Evolutionary conservation across 441 rosid species (phyloP).

Genomic region (Adansonia gregorii): DNA sequence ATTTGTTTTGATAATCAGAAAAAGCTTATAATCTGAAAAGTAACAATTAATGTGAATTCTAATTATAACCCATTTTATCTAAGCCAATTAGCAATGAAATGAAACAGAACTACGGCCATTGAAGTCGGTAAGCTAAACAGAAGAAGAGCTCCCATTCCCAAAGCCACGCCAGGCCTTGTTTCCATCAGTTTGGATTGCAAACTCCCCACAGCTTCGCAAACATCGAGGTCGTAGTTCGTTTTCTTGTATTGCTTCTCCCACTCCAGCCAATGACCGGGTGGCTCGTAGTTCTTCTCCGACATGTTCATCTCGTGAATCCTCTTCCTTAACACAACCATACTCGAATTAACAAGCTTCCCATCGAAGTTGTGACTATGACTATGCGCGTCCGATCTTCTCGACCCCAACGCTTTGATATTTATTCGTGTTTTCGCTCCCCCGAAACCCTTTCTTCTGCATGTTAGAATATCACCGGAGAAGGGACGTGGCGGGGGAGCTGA

Average conservation of each 20-base stretch:
- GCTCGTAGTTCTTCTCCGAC: constrained; percentile 28
- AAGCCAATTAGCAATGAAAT: constrained; percentile 6
- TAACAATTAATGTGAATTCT: background rate
- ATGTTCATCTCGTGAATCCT: constrained; percentile 34
- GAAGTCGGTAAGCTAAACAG: constrained; percentile 26
- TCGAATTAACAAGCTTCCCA: constrained; percentile 36
- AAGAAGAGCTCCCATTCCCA: constrained; percentile 34
- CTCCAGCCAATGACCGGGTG: constrained; percentile 40
- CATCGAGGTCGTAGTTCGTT: constrained; percentile 26
- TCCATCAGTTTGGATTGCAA: constrained; percentile 40
- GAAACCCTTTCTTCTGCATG: background rate
- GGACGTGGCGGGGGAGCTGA: background rate
- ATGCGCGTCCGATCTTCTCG: background rate
- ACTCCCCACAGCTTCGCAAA: constrained; percentile 35
- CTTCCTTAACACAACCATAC: constrained; percentile 39
- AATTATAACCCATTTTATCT: constrained; percentile 11
- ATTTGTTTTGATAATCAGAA: too few species aligned
- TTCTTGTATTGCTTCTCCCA: constrained; percentile 40
- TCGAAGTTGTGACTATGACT: constrained; percentile 11
- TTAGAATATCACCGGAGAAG: background rate
- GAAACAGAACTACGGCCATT: constrained; percentile 28
- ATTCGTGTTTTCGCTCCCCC: background rate
- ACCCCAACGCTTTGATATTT: background rate
- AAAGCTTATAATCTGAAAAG: too few species aligned
- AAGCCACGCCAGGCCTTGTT: constrained; percentile 36